Percentiles rank a stretch among this genome's conserved stretches.
Evolutionary conservation across 2,329 filamentous ascomycete genomes (phyloP).

Genomic region (Helotiales sp.): DNA sequence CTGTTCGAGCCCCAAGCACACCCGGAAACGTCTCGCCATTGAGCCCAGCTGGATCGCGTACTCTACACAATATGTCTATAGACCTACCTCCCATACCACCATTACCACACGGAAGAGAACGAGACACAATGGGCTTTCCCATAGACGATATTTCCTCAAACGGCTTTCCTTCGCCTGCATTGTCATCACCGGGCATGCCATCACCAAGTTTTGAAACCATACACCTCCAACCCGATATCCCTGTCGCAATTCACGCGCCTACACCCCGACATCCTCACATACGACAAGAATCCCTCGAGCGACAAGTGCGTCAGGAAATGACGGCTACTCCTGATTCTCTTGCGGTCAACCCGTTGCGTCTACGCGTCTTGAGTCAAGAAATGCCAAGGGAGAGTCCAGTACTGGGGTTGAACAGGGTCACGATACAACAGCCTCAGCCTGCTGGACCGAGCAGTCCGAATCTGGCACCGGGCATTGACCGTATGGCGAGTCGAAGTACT

Average conservation of each 20-base stretch:
- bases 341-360: slow-evolving; percentile 3
- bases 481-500: slow-evolving; percentile 24
- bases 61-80: slow-evolving; percentile 2
- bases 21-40: slow-evolving; percentile 1
- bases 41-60: not conserved
- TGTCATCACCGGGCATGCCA: slow-evolving; percentile 4
- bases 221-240: not conserved
- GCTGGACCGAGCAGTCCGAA: not conserved
- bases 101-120: not conserved
- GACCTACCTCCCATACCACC: not conserved
- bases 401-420: slow-evolving; percentile 6
- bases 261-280: slow-evolving; percentile 15
- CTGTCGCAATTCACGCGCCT: slow-evolving; percentile 13
- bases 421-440: not conserved
- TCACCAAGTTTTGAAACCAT: slow-evolving; percentile 3
- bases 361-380: slow-evolving; percentile 8
- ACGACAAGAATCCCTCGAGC: slow-evolving; percentile 20
- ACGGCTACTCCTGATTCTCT: slow-evolving; percentile 5
- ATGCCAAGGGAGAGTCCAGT: slow-evolving; percentile 16
- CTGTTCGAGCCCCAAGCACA: not conserved
- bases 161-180: not conserved
- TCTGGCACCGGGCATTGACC: slow-evolving; percentile 1
- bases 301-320: slow-evolving; percentile 8
- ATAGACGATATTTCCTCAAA: slow-evolving; percentile 15
- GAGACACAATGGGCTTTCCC: slow-evolving; percentile 30